Conservation (phyloP, 768 basidiomycete genomes). For the Amanita polypyramis region DNA sequence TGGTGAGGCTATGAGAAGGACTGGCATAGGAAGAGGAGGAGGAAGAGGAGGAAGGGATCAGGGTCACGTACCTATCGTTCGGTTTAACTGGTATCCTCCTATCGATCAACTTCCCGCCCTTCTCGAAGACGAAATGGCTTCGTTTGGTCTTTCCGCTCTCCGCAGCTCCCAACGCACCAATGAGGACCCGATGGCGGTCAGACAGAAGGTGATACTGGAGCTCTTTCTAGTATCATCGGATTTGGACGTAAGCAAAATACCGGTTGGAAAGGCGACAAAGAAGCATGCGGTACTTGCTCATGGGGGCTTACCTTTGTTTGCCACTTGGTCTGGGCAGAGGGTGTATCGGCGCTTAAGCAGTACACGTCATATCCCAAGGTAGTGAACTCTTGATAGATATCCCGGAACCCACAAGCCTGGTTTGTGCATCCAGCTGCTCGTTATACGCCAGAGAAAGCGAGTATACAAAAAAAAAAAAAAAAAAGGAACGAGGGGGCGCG, state of each 20-base stretch:
- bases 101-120: conserved; percentile 82
- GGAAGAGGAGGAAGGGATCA: neutral
- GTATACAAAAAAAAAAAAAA: neutral
- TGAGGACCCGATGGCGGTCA: conserved; percentile 75
- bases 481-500: too few relatives aligned
- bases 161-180: conserved; percentile 73
- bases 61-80: conserved; percentile 61
- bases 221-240: conserved; percentile 46
- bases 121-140: conserved; percentile 89
- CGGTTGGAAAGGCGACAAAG: neutral
- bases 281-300: too few relatives aligned
- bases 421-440: conserved; percentile 75
- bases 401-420: conserved; percentile 89
- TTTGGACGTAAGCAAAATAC: neutral
- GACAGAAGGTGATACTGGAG: conserved; percentile 83
- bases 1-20: neutral
- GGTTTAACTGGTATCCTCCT: conserved; percentile 83
- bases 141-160: conserved; percentile 78
- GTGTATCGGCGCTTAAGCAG: conserved; percentile 74
- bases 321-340: conserved; percentile 72
- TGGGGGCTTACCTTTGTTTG: conserved; percentile 74
- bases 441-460: neutral
- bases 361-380: conserved; percentile 64
- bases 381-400: conserved; percentile 69
- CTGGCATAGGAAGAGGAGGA: too few relatives aligned